Evolutionary conservation across 1,284 basidiomycete species (phyloP), one percentile per base, ranked within the genome.

Genomic region (Cystodermella granulosa): DNA sequence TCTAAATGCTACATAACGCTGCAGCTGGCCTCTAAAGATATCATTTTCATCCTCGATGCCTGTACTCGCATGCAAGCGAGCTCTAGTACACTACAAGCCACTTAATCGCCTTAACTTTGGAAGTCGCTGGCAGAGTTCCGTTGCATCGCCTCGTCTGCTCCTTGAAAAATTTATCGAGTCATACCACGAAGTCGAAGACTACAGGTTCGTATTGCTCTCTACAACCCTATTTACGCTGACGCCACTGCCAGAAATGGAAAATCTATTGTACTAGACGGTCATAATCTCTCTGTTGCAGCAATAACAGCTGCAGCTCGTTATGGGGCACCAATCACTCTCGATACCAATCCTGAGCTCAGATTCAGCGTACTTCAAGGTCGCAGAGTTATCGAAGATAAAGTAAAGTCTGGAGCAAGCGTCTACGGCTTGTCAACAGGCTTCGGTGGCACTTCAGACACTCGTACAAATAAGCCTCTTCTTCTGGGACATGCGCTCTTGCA

Each of bases 341-440:
- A 80, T 50, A 60, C 69, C 17, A 77, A 77, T 5, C 60, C 73
- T 6, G 59, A 62, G 14, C 61, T 77, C 49, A 73, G 70, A 51
- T 67, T 71, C 7, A 77, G 74, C 24, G 72, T 89, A 40, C 63
- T 71, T 16, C 76, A 76, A 54, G 80, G 81, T 55, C 77, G 83
- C 37, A 65, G 71, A 43, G 76, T 81, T 45, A 80, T 91, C 42
- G 69, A 76, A 23, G 70, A 74, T 56, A 87, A 88, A 62, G 76
- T 92, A 38, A 74, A 77, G 22, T 71, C 77, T 6, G 80, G 81
- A 17, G 75, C 79, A 47, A 86, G 83, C 54, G 75, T 91, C 35
- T 91, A 90, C 54, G 88, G 88, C 28, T 84, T 90, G 24, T 83
- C 83, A 35, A 90, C 88, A 15, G 88, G 88, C 39, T 91, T 87